Evolutionary conservation across 306 rosid genomes (phyloP), one percentile per base, ranked within the genome.

Genomic region (Cyamopsis tetragonoloba): DNA sequence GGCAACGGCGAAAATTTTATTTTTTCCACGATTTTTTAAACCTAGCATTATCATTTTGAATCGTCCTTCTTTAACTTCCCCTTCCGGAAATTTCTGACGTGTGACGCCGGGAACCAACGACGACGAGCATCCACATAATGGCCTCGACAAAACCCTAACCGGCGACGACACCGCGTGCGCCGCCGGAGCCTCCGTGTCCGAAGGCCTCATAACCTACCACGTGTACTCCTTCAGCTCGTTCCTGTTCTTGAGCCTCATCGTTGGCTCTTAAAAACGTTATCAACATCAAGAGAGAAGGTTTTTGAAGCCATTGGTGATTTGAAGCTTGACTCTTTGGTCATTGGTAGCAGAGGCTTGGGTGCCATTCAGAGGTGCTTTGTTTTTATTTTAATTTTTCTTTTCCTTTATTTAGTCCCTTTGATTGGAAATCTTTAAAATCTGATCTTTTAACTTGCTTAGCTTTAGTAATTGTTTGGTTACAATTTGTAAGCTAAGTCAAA

Each of bases 171-270:
- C 32, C 1, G 18, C 62, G 11, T 89, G 95, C 55, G 63, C 63
- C 0, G 91, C 93, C 18, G 80, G 83, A 2, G 5, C 80, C 50
- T 66, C 81, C 2, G 1, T 79, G 0, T 74, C 87, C 0, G 83
- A 86, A 43, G 79, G 79, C 31, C 88, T 92, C 26, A 73, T 89
- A 5, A n/a, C 88, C 23, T 84, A 35, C 84, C 89, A 89, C 63
- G 91, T 89, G 2, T 89, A 84, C 85, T 89, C 96, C 62, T 92
- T 92, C 86, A 87, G 96, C 83, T 87, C 81, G 44, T 92, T 92
- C 78, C 89, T 92, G n/a, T 92, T 92, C 87, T 92, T 96, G 13
- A 89, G 93, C 80, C 98, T 89, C 46, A 66, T 92, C 98, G 23
- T 56, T 82, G 66, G 88, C 96, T 14, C 81, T 92, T 23, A 92